Evolutionary conservation across 371 early-diverging fungal species (phyloP).

Genomic region (Saksenaea oblongispora): DNA sequence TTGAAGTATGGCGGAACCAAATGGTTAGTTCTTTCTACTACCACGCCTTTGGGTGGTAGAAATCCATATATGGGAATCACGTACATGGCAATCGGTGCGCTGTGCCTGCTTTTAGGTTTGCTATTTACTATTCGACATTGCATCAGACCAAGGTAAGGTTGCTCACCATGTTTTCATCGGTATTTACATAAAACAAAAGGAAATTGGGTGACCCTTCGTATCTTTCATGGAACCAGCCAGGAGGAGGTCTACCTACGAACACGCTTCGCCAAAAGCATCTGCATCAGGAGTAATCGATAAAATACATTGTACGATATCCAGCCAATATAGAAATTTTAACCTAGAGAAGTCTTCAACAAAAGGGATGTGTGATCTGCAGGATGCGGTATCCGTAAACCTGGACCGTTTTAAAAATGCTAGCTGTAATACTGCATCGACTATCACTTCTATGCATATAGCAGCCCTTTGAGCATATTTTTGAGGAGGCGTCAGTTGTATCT

Average conservation of each 20-base stretch:
- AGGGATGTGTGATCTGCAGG: no score
- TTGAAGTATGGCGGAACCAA: conserved; percentile 86
- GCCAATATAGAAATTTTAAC: not conserved
- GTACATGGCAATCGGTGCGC: conserved; percentile 85
- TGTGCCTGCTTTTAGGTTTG: conserved; percentile 84
- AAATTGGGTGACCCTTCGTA: conserved; percentile 92
- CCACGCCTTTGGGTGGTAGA: conserved; percentile 91
- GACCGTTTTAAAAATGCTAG: not conserved
- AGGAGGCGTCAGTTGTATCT: no score
- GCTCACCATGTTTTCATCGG: not conserved
- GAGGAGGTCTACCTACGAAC: conserved; percentile 33
- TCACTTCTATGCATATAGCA: no score
- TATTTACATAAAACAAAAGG: conserved; percentile 38
- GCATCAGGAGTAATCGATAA: conserved; percentile 26
- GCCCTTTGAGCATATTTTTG: no score
- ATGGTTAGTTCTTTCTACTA: conserved; percentile 88
- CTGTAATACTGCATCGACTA: not conserved
- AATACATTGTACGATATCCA: not conserved
- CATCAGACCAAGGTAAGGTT: conserved; percentile 79
- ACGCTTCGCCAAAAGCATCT: conserved; percentile 23
- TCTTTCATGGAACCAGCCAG: conserved; percentile 92
- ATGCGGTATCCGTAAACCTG: no score
- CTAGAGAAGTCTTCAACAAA: no score
- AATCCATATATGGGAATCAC: conserved; percentile 95
- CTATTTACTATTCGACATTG: conserved; percentile 85